Conservation (phyloP, 176 grass and related monocot genomes). For the Thinopyrum elongatum region DNA sequence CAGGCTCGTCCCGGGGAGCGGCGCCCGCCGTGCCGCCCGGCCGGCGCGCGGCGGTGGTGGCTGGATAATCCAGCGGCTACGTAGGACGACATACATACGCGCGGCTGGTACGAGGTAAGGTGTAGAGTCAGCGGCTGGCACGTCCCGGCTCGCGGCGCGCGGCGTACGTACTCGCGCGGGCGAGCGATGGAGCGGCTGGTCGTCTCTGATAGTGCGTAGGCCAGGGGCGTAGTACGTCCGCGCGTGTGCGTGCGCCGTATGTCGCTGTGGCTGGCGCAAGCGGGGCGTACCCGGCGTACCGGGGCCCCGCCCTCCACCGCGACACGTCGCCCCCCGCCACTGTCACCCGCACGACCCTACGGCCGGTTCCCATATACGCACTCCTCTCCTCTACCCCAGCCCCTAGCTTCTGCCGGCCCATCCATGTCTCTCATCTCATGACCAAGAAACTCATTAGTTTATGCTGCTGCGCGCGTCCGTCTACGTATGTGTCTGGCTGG, state of each 20-base stretch:
- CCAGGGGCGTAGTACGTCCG: not conserved
- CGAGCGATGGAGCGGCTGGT: not conserved
- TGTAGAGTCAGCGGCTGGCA: not conserved
- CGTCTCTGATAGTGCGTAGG: not conserved
- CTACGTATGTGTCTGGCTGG: not conserved
- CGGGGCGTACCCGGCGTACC: not conserved
- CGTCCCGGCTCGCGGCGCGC: not conserved
- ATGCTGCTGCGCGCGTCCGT: no score
- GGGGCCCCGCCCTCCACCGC: not conserved
- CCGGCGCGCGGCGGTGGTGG: conserved; percentile 1
- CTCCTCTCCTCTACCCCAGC: not conserved
- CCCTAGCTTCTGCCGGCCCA: not conserved
- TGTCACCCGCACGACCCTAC: conserved; percentile 42
- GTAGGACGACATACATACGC: not conserved
- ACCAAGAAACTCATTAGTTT: no score
- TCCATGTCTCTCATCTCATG: no score
- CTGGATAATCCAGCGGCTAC: not conserved
- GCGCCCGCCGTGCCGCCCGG: not conserved
- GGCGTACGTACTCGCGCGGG: not conserved
- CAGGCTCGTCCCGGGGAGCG: not conserved
- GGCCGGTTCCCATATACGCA: conserved; percentile 14
- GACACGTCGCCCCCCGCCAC: conserved; percentile 25
- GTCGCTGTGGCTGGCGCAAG: conserved; percentile 36
- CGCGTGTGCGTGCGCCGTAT: conserved; percentile 12
- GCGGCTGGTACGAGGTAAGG: not conserved